Evolutionary conservation across 768 basidiomycete genomes (phyloP), one percentile per base, ranked within the genome.

Genomic region (Boletus sensibilis): DNA sequence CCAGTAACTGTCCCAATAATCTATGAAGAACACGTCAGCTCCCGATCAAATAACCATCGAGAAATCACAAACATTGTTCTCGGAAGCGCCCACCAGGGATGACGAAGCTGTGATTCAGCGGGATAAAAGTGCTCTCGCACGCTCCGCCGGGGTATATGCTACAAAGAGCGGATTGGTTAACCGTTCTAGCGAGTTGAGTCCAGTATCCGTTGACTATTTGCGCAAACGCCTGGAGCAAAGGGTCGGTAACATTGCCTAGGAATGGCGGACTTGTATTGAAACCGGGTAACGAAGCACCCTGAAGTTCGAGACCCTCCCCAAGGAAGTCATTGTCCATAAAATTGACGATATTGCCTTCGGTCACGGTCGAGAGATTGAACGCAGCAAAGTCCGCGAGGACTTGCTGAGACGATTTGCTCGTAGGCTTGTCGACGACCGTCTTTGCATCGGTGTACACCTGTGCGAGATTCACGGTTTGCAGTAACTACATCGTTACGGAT

Each of bases 381-480:
- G 72, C 71, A 7, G 72, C 67, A 63, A 92, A 97, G 60, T 88
- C 88, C 1, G 80, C 70, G 46, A 94, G 75, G 14, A 94, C 92
- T 50, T 78, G 75, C 62, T 85, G 82, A 1, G 86, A 66, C 0
- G 79, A 71, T 62, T 86, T 84, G 65, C 76, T 79, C 1, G 94
- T 96, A 3, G 94, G 94, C 78, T 94, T 77, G 78, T 96, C 94
- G 9, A 90, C 89, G 69, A 96, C 86, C 0, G 91, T 94, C 74
- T 97, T 96, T 44, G 86, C 84, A 71, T 97, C 94, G 0, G 79
- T 68, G 67, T 80, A 97, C 27, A 89, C 73, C 40, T 79, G 69
- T 0, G 93, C 92, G 57, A 96, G 63, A 68, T 93, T 88, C 57
- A 95, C 85, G 1, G 90, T 88, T 81, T 96, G 93, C 25, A 97